phyloP scores from a whole-genome alignment of 1,139 yeast genomes.

The Meyerozyma carpophila region DNA sequence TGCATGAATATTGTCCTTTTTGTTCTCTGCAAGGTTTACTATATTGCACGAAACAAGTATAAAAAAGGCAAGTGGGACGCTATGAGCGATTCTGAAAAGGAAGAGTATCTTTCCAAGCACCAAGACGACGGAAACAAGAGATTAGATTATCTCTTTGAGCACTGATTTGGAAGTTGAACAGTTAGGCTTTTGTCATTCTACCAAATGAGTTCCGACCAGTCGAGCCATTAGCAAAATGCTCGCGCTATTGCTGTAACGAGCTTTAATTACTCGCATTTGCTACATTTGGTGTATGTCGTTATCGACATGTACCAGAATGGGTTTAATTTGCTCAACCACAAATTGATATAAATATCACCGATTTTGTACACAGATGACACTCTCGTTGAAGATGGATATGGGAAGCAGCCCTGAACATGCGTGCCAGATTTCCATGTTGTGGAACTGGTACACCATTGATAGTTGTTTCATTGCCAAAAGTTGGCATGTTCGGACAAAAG shows the following conservation, averaged over 20 bases:
- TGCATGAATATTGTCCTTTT: constrained; percentile 6
- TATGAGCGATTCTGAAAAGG: constrained; percentile 43
- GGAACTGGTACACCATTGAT: constrained; percentile 50
- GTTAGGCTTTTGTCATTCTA: no score
- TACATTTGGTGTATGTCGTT: neutral
- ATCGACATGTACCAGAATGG: neutral
- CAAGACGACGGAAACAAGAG: constrained; percentile 51
- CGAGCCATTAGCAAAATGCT: no score
- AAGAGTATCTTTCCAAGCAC: constrained; percentile 36
- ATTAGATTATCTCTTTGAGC: constrained; percentile 34
- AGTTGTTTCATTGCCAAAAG: constrained; percentile 57
- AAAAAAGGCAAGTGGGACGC: constrained; percentile 43
- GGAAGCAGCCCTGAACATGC: constrained; percentile 8
- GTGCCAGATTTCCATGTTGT: constrained; percentile 36
- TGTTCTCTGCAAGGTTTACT: constrained; percentile 25
- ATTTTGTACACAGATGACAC: neutral
- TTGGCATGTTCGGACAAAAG: constrained; percentile 59
- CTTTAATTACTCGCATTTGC: no score
- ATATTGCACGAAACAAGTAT: constrained; percentile 38
- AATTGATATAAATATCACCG: neutral
- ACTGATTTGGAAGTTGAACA: neutral
- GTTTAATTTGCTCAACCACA: neutral
- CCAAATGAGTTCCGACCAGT: no score
- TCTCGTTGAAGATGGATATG: constrained; percentile 8
- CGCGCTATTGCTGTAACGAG: no score